Evolutionary conservation across 1,284 basidiomycete genomes (phyloP).

Genomic region (Athelia sp.): DNA sequence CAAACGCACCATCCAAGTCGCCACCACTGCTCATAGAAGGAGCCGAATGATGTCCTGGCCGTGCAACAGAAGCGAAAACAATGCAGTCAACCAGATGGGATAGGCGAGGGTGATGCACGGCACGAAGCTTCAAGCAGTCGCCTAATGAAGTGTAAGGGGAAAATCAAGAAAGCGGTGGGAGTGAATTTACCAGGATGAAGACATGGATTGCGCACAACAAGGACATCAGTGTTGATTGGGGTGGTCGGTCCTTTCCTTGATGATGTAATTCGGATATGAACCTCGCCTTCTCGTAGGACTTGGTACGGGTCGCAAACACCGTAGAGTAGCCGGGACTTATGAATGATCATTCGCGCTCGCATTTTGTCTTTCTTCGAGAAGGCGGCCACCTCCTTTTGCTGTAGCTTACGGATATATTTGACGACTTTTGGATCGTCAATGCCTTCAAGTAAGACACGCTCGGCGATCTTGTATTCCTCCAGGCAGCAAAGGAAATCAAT

Average conservation of each 20-base stretch:
- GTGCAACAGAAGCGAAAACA: conserved; percentile 54
- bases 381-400: conserved; percentile 43
- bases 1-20: conserved; percentile 45
- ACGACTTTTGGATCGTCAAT: conserved; percentile 39
- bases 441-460: conserved; percentile 49
- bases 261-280: conserved; percentile 53
- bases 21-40: conserved; percentile 68
- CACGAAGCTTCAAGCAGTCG: conserved; percentile 59
- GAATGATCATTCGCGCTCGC: conserved; percentile 52
- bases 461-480: conserved; percentile 41
- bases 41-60: conserved; percentile 53
- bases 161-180: neutral
- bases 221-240: conserved; percentile 51
- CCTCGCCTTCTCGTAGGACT: conserved; percentile 56
- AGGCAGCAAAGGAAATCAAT: conserved; percentile 51
- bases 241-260: conserved; percentile 47
- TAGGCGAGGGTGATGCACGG: conserved; percentile 43
- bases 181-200: conserved; percentile 49
- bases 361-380: conserved; percentile 52
- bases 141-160: conserved; percentile 25
- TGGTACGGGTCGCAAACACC: conserved; percentile 64
- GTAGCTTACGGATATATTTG: conserved; percentile 33
- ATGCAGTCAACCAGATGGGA: conserved; percentile 59
- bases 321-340: conserved; percentile 54
- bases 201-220: conserved; percentile 63